Evolutionary conservation across 1,284 basidiomycete species (phyloP).

Genomic region (Pseudozyma hubeiensis): DNA sequence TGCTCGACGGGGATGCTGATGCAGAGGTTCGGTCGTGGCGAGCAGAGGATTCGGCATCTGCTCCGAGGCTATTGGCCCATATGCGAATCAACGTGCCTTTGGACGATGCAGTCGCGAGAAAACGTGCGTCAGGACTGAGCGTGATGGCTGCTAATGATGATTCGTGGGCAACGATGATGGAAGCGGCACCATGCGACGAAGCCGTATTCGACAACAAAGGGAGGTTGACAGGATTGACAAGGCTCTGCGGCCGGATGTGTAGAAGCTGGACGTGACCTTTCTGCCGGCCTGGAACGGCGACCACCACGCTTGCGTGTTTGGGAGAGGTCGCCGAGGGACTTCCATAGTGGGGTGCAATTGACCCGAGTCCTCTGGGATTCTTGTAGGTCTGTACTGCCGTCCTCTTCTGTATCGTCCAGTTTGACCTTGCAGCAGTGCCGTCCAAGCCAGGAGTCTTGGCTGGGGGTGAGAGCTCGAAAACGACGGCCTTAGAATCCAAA

Average conservation of each 20-base stretch:
- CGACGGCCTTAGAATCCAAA: slow-evolving; percentile 46
- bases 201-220: slow-evolving; percentile 4
- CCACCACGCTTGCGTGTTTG: slow-evolving; percentile 15
- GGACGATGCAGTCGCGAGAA: slow-evolving; percentile 56
- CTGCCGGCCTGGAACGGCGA: slow-evolving; percentile 58
- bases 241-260: slow-evolving; percentile 16
- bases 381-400: slow-evolving; percentile 42
- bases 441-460: slow-evolving; percentile 1
- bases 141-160: slow-evolving; percentile 48
- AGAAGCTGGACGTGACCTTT: slow-evolving; percentile 61
- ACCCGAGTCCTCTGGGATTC: slow-evolving; percentile 40
- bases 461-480: slow-evolving; percentile 51
- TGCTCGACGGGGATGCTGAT: neutral
- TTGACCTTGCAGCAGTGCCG: neutral
- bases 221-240: neutral
- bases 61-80: slow-evolving; percentile 44
- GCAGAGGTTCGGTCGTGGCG: slow-evolving; percentile 1
- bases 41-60: neutral
- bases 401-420: slow-evolving; percentile 47
- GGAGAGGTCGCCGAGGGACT: neutral
- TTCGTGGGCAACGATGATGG: slow-evolving; percentile 60
- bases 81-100: slow-evolving; percentile 59
- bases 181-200: slow-evolving; percentile 39
- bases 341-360: slow-evolving; percentile 23
- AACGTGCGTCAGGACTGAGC: slow-evolving; percentile 41